Conservation (phyloP, 805 yeast genomes). For the Candida railenensis region DNA sequence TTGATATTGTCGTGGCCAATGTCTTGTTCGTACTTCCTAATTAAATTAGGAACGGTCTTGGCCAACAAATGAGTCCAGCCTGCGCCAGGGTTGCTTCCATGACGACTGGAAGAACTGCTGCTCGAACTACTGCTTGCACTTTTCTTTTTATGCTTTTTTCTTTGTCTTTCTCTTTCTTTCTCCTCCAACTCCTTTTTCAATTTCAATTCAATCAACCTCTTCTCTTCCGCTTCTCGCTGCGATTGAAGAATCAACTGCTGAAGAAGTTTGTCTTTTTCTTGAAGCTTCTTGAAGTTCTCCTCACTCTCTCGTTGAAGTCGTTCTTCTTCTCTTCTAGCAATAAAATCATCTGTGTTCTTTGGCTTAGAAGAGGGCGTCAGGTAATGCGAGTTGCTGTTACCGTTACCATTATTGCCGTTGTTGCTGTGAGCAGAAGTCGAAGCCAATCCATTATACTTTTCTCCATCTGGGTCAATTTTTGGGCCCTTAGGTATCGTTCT, state of each 20-base stretch:
- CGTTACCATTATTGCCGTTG: not conserved
- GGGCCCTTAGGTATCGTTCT: slow-evolving; percentile 35
- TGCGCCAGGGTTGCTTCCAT: slow-evolving; percentile 14
- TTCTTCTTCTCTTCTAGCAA: slow-evolving; percentile 34
- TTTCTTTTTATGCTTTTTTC: slow-evolving; percentile 2
- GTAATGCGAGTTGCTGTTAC: not conserved
- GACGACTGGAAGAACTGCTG: not conserved
- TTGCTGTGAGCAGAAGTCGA: not conserved
- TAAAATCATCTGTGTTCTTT: slow-evolving; percentile 15
- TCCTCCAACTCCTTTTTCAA: slow-evolving; percentile 19
- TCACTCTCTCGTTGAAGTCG: slow-evolving; percentile 31
- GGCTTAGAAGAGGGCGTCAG: not conserved
- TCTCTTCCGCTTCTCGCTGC: slow-evolving; percentile 28
- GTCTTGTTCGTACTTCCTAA: slow-evolving; percentile 62
- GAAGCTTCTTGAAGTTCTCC: slow-evolving; percentile 29
- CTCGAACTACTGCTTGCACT: slow-evolving; percentile 4
- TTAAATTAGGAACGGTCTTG: slow-evolving; percentile 70
- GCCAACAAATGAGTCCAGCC: slow-evolving; percentile 61
- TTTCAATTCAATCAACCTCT: slow-evolving; percentile 24
- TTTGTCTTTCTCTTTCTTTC: slow-evolving; percentile 17
- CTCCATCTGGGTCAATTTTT: not conserved
- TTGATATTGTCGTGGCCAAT: slow-evolving; percentile 75
- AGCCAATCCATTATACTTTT: not conserved
- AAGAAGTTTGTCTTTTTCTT: slow-evolving; percentile 32
- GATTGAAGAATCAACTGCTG: slow-evolving; percentile 37